Evolutionary conservation across 1,139 yeast species (phyloP).

Genomic region (Yamadazyma sp.): DNA sequence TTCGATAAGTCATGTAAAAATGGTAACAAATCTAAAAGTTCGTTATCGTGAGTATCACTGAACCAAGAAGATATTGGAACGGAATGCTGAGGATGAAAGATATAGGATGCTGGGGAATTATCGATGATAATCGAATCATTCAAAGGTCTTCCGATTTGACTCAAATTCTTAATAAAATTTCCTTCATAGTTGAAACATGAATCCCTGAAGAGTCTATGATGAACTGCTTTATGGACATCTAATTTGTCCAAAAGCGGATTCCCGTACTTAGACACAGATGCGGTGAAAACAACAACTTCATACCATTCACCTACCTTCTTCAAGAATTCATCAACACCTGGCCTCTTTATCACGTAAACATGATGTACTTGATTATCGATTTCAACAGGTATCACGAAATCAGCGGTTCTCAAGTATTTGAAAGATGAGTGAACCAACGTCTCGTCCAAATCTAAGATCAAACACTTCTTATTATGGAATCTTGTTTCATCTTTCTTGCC

Average conservation of each 20-base stretch:
- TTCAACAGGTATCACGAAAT: constrained; percentile 83
- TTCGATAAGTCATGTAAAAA: constrained; percentile 80
- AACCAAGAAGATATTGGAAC: constrained; percentile 99
- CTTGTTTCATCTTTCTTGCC: constrained; percentile 34
- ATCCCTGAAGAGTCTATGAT: constrained; percentile 91
- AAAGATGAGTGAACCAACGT: constrained; percentile 95
- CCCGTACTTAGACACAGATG: constrained; percentile 92
- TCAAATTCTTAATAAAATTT: constrained; percentile 87
- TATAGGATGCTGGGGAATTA: constrained; percentile 95
- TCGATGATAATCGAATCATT: constrained; percentile 85
- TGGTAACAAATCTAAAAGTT: constrained; percentile 86
- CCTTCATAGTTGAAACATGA: constrained; percentile 68
- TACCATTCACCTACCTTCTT: constrained; percentile 77
- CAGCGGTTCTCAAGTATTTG: constrained; percentile 88
- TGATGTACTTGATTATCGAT: constrained; percentile 90
- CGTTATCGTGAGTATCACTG: constrained; percentile 96
- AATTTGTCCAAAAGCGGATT: constrained; percentile 90
- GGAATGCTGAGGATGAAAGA: constrained; percentile 97
- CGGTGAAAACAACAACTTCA: constrained; percentile 96
- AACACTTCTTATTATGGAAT: constrained; percentile 67
- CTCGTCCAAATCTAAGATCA: constrained; percentile 91
- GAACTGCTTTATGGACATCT: constrained; percentile 71
- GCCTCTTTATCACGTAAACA: constrained; percentile 94
- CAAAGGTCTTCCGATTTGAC: constrained; percentile 92
- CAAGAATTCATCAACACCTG: constrained; percentile 95